Evolutionary conservation across 345 rosid species (phyloP).

Genomic region (Boechera retrofracta): DNA sequence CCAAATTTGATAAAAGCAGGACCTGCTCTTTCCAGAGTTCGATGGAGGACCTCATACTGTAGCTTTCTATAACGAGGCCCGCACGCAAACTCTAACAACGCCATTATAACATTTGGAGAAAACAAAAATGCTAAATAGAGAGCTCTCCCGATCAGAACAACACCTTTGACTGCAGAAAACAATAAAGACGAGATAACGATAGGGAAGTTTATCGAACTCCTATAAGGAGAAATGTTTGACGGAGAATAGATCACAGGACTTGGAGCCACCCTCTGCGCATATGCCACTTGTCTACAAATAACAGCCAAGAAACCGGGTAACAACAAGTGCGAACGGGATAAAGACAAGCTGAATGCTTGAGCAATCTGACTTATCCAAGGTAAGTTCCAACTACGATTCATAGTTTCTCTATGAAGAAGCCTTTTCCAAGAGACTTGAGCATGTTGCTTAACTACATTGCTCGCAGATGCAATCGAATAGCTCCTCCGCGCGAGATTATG

Average conservation of each 20-base stretch:
- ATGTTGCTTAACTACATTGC: conserved; percentile 51
- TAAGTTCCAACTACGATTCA: conserved; percentile 36
- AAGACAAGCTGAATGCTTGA: conserved; percentile 77
- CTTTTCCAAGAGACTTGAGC: conserved; percentile 70
- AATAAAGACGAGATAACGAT: conserved; percentile 58
- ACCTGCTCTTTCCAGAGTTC: conserved; percentile 83
- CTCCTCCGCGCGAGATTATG: conserved; percentile 42
- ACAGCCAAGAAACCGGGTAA: conserved; percentile 69
- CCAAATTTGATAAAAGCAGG: conserved; percentile 99
- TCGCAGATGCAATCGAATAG: conserved; percentile 52
- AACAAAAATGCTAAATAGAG: conserved; percentile 69
- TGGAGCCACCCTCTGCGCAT: conserved; percentile 57
- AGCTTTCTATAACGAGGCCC: conserved; percentile 66
- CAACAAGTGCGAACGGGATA: conserved; percentile 66
- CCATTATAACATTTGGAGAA: conserved; percentile 79
- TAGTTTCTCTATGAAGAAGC: conserved; percentile 53
- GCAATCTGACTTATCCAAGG: conserved; percentile 61
- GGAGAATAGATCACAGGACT: conserved; percentile 52
- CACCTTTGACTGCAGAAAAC: conserved; percentile 58
- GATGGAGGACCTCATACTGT: conserved; percentile 76
- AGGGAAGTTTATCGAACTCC: conserved; percentile 65
- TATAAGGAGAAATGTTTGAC: conserved; percentile 56
- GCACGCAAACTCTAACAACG: conserved; percentile 63
- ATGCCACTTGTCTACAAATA: conserved; percentile 61
- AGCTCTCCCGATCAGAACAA: conserved; percentile 71